Evolutionary conservation across 2,329 filamentous ascomycete genomes (phyloP), one percentile per base, ranked within the genome.

Genomic region (Raffaelea albimanens): DNA sequence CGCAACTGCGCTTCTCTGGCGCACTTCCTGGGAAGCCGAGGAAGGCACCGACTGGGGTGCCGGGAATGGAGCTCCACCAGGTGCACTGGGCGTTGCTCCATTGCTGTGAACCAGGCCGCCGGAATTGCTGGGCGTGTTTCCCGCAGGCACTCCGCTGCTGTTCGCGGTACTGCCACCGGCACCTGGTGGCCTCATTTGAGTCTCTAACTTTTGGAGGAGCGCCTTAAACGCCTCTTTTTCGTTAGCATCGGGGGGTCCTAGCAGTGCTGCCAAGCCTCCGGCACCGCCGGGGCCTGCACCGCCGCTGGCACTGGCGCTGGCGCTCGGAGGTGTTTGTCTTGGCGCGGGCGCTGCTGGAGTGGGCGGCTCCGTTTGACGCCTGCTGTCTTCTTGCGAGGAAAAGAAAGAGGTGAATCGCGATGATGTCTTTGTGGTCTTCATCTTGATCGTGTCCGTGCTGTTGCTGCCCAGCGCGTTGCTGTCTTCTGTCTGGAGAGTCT

Each of bases 321-420:
- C 56, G 16, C 52, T 51, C 16, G 54, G 46, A 40, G 58, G 54
- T 20, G 61, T 56, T n/a, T 53, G 53, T 19, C n/a, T n/a, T n/a
- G 55, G 46, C 42, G 57, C 52, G 21, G 61, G 55, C 11, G 47
- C 39, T n/a, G 53, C 63, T 39, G 64, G 67, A 13, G 68, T 67
- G 8, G 70, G 63, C 3, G 71, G 67, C 48, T 81, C 77, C 1
- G 70, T 68, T 51, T 70, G 70, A 21, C 67, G 64, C 47, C 70
- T 67, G 18, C 63, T 63, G 49, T 72, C 69, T 20, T 80, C 78
- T 53, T 83, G 73, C 42, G 77, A 68, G 36, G 72, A 73, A 61
- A 90, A 87, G 57, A 96, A 85, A 3, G 84, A 87, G 44, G 88
- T 89, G 61, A 96, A 96, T 47, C 88, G 77, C 13, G 90, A 96